phyloP scores from a whole-genome alignment of 1,139 yeast species.

The Yamadazyma siamensis region DNA sequence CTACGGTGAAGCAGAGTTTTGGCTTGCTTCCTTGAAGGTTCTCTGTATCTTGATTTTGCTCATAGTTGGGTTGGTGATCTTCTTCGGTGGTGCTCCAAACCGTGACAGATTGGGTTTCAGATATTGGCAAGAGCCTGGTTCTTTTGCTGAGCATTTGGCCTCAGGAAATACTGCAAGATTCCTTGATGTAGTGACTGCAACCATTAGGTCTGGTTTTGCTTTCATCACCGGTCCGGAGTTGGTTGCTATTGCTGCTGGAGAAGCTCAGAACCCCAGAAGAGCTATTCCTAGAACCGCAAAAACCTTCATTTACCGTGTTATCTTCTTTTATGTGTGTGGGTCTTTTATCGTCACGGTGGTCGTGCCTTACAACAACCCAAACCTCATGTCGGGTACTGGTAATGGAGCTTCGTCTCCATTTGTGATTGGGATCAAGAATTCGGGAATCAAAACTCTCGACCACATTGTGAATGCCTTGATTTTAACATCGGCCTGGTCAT shows the following conservation, averaged over 20 bases:
- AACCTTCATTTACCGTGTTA: constrained; percentile 46
- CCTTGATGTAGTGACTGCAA: constrained; percentile 38
- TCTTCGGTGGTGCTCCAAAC: constrained; percentile 53
- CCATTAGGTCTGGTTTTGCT: constrained; percentile 39
- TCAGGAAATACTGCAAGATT: constrained; percentile 59
- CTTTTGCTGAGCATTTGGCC: constrained; percentile 44
- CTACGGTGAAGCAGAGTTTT: constrained; percentile 66
- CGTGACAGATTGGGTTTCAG: constrained; percentile 60
- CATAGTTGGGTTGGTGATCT: constrained; percentile 41
- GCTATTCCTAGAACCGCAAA: constrained; percentile 45
- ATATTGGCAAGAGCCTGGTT: constrained; percentile 62
- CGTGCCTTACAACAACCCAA: constrained; percentile 31
- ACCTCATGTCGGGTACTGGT: constrained; percentile 30
- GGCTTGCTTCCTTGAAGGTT: constrained; percentile 58
- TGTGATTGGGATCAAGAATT: constrained; percentile 52
- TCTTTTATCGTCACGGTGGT: constrained; percentile 47
- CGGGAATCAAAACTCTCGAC: constrained; percentile 58
- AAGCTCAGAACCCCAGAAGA: constrained; percentile 42
- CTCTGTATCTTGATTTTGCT: constrained; percentile 36
- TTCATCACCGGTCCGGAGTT: constrained; percentile 41
- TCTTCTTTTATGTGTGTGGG: constrained; percentile 45
- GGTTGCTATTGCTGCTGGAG: constrained; percentile 39
- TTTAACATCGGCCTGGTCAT: constrained; percentile 65
- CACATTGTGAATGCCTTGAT: constrained; percentile 69
- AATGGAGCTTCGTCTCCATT: constrained; percentile 51